Percentiles rank a stretch among this genome's conserved stretches.
Conservation (phyloP, 1,139 yeast genomes). For the Torulaspora globosa region DNA sequence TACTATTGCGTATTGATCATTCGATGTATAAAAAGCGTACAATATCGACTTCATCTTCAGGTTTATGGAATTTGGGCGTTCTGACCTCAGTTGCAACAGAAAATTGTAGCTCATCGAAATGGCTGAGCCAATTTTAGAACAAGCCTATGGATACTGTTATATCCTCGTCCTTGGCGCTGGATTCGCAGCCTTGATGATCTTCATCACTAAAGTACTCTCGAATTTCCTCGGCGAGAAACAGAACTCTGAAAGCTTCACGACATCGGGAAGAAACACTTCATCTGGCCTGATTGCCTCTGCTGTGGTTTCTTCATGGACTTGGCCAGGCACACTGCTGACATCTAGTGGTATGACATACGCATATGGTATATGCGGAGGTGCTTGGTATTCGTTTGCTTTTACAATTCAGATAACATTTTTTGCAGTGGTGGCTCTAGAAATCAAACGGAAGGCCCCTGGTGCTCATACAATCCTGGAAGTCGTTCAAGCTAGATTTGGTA, state of each 20-base stretch:
- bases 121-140: conserved; percentile 44
- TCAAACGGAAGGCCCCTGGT: conserved; percentile 16
- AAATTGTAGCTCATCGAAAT: background rate
- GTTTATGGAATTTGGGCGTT: no score
- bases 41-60: no score
- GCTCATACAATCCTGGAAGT: background rate
- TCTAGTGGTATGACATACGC: conserved; percentile 25
- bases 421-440: conserved; percentile 16
- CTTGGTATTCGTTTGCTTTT: conserved; percentile 17
- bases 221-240: conserved; percentile 39
- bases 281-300: conserved; percentile 43
- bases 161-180: conserved; percentile 43
- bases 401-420: conserved; percentile 18
- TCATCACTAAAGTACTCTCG: conserved; percentile 37
- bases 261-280: conserved; percentile 41
- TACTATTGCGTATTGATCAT: no score
- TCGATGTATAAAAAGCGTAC: no score
- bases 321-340: conserved; percentile 43
- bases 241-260: conserved; percentile 43
- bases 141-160: conserved; percentile 49
- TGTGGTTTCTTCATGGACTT: conserved; percentile 42
- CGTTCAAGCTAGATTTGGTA: conserved; percentile 44
- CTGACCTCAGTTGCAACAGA: no score
- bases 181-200: conserved; percentile 42
- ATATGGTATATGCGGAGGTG: conserved; percentile 17